Evolutionary conservation across 768 basidiomycete species (phyloP).

Genomic region (Agaricus bisporus): DNA sequence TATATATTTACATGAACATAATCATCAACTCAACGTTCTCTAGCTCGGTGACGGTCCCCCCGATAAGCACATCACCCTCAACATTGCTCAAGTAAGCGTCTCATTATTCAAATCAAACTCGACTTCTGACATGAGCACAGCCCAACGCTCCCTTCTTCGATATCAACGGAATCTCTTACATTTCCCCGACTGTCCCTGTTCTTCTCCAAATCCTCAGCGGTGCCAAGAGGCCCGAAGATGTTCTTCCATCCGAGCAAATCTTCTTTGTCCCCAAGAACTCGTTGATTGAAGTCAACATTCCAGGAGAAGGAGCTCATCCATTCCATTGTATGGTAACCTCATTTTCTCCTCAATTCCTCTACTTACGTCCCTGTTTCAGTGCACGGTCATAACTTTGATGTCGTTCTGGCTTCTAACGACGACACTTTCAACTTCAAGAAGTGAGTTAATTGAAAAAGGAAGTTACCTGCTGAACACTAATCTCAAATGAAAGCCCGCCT

Average conservation of each 20-base stretch:
- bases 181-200: conserved; percentile 32
- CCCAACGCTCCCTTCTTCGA: conserved; percentile 12
- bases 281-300: conserved; percentile 42
- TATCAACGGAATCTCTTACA: conserved; percentile 13
- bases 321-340: conserved; percentile 1
- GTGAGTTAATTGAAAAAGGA: background rate
- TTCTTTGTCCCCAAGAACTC: conserved; percentile 31
- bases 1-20: background rate
- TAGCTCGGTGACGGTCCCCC: conserved; percentile 19
- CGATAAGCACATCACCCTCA: conserved; percentile 30
- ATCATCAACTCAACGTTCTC: background rate
- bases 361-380: background rate
- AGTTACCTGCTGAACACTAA: background rate
- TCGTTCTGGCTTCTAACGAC: conserved; percentile 9
- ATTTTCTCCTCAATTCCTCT: background rate
- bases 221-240: conserved; percentile 22
- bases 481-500: conserved; percentile 7
- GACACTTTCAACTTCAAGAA: conserved; percentile 8
- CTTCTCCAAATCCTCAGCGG: conserved; percentile 27
- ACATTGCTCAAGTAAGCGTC: conserved; percentile 23
- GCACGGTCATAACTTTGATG: conserved; percentile 15
- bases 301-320: conserved; percentile 20
- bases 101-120: too few species aligned
- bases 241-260: conserved; percentile 17
- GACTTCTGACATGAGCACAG: conserved; percentile 21